Evolutionary conservation across 352 stramenopile species (phyloP).

Genomic region (Phytopythium delawarense): DNA sequence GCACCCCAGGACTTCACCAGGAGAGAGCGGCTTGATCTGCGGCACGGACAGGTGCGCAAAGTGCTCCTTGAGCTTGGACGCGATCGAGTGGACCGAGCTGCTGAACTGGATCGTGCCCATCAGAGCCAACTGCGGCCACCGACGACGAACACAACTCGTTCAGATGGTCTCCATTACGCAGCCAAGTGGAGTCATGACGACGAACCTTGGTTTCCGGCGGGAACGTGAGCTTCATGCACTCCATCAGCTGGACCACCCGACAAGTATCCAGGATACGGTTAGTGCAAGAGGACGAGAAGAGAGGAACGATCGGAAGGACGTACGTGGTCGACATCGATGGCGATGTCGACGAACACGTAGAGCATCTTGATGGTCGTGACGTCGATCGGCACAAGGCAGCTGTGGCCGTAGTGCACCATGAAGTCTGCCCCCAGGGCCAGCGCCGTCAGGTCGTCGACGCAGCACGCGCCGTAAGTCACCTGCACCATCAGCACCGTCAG

Average conservation of each 20-base stretch:
- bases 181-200: neutral
- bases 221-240: conserved; percentile 94
- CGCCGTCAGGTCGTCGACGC: conserved; percentile 97
- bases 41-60: conserved; percentile 86
- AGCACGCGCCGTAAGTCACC: conserved; percentile 99
- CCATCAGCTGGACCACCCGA: conserved; percentile 67
- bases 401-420: conserved; percentile 99
- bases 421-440: conserved; percentile 94
- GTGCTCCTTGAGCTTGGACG: conserved; percentile 63
- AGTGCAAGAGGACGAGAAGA: conserved; percentile 1
- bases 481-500: conserved; percentile 10
- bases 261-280: neutral
- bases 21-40: conserved; percentile 97
- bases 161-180: neutral
- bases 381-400: conserved; percentile 97
- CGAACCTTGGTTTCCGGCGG: conserved; percentile 59
- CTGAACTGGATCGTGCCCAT: conserved; percentile 97
- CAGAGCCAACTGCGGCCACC: conserved; percentile 71
- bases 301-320: conserved; percentile 4
- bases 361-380: conserved; percentile 95
- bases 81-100: conserved; percentile 86
- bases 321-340: conserved; percentile 96
- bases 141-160: neutral
- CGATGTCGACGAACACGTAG: conserved; percentile 99
- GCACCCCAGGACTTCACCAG: conserved; percentile 98